Percentiles rank a stretch among this genome's conserved stretches.
phyloP scores from a whole-genome alignment of 768 basidiomycete species.

The Termitomyces sp. region DNA sequence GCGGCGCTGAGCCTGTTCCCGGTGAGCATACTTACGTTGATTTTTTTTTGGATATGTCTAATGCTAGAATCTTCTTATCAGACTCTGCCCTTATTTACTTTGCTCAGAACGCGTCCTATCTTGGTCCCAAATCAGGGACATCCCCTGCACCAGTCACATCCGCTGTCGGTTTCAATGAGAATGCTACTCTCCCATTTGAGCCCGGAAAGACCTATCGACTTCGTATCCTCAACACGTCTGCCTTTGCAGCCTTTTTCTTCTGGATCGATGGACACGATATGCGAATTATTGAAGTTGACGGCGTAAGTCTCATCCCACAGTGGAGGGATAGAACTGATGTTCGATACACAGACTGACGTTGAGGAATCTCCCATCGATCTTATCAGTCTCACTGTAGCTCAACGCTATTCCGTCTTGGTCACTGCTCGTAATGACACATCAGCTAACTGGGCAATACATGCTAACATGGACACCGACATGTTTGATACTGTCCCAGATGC shows the following conservation, averaged over 20 bases:
- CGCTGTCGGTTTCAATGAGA: conserved; percentile 79
- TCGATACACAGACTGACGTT: conserved; percentile 57
- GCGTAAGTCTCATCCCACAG: conserved; percentile 39
- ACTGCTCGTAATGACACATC: conserved; percentile 83
- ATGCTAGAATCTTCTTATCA: conserved; percentile 20
- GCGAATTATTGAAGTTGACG: conserved; percentile 80
- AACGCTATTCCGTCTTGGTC: conserved; percentile 91
- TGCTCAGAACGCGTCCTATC: conserved; percentile 67
- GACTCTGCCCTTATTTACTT: conserved; percentile 84
- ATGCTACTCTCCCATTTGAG: conserved; percentile 78
- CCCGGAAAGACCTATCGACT: conserved; percentile 90
- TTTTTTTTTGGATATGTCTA: background rate
- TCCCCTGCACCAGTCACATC: conserved; percentile 45
- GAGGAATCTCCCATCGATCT: conserved; percentile 69
- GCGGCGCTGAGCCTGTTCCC: conserved; percentile 87
- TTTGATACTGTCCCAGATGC: conserved; percentile 76
- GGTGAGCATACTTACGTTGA: conserved; percentile 30
- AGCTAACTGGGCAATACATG: conserved; percentile 85
- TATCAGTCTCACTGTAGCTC: conserved; percentile 76
- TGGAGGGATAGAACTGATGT: background rate
- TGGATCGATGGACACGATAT: conserved; percentile 89
- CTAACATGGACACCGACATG: conserved; percentile 87
- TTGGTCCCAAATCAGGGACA: conserved; percentile 51
- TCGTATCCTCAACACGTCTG: conserved; percentile 80
- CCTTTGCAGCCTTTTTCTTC: conserved; percentile 73